Conservation (phyloP, 2,329 filamentous ascomycete genomes). For the Sodiomyces alkalinus region DNA sequence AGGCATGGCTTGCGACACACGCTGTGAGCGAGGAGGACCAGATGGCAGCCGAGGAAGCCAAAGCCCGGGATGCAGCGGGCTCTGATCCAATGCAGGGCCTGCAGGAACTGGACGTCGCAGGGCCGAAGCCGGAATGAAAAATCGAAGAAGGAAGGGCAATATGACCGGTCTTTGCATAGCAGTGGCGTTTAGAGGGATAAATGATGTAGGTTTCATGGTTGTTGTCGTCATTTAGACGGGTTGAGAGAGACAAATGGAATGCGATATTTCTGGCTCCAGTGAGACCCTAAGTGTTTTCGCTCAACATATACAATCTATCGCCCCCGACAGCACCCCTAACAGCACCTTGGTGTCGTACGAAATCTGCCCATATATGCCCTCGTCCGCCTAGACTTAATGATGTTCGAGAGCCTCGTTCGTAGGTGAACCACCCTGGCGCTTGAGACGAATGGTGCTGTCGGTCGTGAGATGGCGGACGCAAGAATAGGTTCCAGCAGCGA, state of each 20-base stretch:
- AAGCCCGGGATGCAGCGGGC: constrained; percentile 34
- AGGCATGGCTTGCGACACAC: constrained; percentile 84
- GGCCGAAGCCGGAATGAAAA: constrained; percentile 60
- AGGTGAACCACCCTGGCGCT: constrained; percentile 56
- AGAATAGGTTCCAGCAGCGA: constrained; percentile 72
- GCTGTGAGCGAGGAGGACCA: constrained; percentile 71
- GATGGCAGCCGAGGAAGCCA: constrained; percentile 38
- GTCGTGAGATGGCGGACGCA: constrained; percentile 64
- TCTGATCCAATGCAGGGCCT: constrained; percentile 92
- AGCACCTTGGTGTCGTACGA: too few relatives aligned
- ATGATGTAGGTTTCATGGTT: constrained; percentile 3
- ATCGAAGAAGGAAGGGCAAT: too few relatives aligned
- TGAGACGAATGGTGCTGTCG: constrained; percentile 86
- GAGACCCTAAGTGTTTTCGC: constrained; percentile 2
- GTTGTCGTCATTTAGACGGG: constrained; percentile 1
- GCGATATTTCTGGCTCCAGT: constrained; percentile 6
- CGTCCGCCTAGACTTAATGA: too few relatives aligned
- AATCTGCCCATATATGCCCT: too few relatives aligned
- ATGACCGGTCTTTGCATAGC: constrained; percentile 21
- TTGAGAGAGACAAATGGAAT: constrained; percentile 9
- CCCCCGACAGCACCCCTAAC: too few relatives aligned
- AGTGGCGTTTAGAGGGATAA: constrained; percentile 23
- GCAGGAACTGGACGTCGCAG: constrained; percentile 85
- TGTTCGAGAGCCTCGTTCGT: too few relatives aligned
- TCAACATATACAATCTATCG: constrained; percentile 7